These are phyloP conservation scores for Phaeosphaeriaceae sp. DNA, from an alignment of 2,329 filamentous ascomycete species.

Conservation along the genomic window DNA sequence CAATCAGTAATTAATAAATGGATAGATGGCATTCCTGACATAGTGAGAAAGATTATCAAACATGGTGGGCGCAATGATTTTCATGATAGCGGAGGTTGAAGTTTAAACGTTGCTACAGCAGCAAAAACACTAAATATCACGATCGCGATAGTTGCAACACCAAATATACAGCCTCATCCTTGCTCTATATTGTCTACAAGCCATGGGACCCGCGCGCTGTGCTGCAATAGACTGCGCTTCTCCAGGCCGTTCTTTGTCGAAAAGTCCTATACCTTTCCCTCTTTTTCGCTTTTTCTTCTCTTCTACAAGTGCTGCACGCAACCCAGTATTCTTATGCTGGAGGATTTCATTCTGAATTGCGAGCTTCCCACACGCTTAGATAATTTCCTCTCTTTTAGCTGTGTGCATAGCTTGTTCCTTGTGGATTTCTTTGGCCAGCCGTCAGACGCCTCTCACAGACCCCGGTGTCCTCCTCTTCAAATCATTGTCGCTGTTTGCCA, in stretches of 20 bases:
- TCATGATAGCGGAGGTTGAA: no score
- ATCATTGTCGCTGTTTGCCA: not conserved
- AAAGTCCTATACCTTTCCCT: not conserved
- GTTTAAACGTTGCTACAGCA: no score
- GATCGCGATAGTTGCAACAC: no score
- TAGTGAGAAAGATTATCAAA: no score
- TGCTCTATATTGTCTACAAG: no score
- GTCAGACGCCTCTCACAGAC: not conserved
- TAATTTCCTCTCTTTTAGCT: not conserved
- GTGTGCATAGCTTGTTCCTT: slow-evolving; percentile 1
- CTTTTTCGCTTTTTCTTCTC: not conserved
- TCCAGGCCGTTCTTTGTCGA: slow-evolving; percentile 1
- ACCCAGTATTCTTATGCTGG: slow-evolving; percentile 1
- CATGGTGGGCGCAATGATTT: no score
- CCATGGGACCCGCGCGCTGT: no score
- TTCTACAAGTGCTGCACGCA: slow-evolving; percentile 1
- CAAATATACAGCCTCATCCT: no score
- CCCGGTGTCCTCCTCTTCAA: not conserved
- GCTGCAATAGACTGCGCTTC: no score
- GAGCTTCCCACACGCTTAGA: not conserved
- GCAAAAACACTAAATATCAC: no score
- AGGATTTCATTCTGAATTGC: slow-evolving; percentile 1
- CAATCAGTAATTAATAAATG: no score
- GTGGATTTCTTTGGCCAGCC: not conserved
- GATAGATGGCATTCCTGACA: no score